Evolutionary conservation across 805 yeast species (phyloP), one percentile per base, ranked within the genome.

Genomic region (Clavispora santaluciae): DNA sequence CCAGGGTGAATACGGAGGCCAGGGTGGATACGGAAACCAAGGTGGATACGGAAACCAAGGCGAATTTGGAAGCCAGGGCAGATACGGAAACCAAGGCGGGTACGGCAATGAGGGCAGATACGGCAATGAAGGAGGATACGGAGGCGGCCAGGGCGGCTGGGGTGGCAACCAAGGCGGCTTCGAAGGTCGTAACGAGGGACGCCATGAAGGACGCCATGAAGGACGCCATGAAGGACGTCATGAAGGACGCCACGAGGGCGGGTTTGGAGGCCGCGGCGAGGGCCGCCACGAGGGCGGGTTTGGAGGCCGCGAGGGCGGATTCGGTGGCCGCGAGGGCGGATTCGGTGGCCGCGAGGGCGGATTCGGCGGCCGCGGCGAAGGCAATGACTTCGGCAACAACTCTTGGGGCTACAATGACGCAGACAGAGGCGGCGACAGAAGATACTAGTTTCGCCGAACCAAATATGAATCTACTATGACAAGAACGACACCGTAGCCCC

Each of bases 341-440:
- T 18, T 11, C 35, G 35, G 24, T 5, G 26, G 28, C 11, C 23
- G 26, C 22, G 23, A 35, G 18, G 38, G 31, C 11, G 31, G 31
- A 4, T 16, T 15, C 22, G 38, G 30, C 10, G 22, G 31, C n/a
- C 21, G 5, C 6, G 36, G 28, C 23, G 35, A 15, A 9, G 39
- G 40, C 22, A 35, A 38, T 35, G 28, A 35, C 15, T 52, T 42
- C 28, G 46, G 42, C 26, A 43, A 24, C 15, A 16, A 15, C 36
- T 22, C 26, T 3, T 20, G 23, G 26, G 21, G 23, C 26, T 13
- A 20, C 36, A 21, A 21, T n/a, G 25, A 22, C 17, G 36, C 8
- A 12, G n/a, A n/a, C 33, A 13, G 21, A n/a, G 38, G 33, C 10
- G 22, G 18, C 20, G 17, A 22, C 31, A 13, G 34, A 11, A 17